Evolutionary conservation across 441 rosid genomes (phyloP).

Genomic region (Brassica hybrid): DNA sequence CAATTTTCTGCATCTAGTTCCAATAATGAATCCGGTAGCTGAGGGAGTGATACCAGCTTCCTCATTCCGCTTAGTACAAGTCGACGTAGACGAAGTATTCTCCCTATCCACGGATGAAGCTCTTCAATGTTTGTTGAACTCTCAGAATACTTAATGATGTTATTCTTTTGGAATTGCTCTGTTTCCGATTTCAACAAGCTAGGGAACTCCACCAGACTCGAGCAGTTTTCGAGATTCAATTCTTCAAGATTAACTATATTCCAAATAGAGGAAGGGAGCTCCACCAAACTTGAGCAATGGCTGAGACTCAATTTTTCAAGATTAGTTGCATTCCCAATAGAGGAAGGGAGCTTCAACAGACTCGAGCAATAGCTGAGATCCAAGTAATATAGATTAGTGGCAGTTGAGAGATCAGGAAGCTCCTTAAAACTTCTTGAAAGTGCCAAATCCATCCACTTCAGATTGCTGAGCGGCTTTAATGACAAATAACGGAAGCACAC

Average conservation of each 20-base stretch:
- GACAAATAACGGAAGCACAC: background rate
- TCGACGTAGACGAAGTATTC: background rate
- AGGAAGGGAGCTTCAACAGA: background rate
- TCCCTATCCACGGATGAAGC: background rate
- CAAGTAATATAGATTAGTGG: background rate
- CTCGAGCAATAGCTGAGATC: background rate
- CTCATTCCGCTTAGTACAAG: background rate
- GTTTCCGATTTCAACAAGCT: too few species aligned
- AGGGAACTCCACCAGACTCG: too few species aligned
- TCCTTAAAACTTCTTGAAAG: background rate
- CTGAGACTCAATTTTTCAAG: background rate
- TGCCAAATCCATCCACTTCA: background rate
- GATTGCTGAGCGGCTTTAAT: background rate
- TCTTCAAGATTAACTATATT: background rate
- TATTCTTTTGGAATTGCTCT: too few species aligned
- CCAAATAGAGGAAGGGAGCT: background rate
- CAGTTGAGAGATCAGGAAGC: constrained; percentile 10
- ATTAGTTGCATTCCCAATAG: background rate
- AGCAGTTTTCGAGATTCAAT: background rate
- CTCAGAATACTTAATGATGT: background rate
- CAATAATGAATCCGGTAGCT: background rate
- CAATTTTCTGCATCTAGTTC: constrained; percentile 5
- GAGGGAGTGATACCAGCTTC: constrained; percentile 1
- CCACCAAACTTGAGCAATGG: background rate
- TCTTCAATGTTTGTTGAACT: background rate